These are phyloP conservation scores for Cryptococcus sp. DNA, from an alignment of 1,284 basidiomycete genomes.

Conservation along the genomic window DNA sequence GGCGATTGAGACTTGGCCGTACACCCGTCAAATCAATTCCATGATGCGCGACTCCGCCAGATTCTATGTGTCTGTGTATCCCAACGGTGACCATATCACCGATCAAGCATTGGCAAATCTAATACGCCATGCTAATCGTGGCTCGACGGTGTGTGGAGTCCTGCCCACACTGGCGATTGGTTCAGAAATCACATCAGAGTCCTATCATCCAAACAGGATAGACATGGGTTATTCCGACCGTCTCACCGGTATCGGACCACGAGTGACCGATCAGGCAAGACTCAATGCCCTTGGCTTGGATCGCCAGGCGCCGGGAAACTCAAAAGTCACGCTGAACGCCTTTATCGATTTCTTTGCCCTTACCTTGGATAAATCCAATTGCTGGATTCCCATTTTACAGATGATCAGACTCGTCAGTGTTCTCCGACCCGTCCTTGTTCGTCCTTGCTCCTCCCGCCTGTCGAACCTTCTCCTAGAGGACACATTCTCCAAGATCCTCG, in stretches of 20 bases:
- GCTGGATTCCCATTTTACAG: neutral
- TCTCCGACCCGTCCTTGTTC: neutral
- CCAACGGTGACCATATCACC: neutral
- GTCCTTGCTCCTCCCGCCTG: neutral
- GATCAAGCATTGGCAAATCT: neutral
- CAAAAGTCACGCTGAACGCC: neutral
- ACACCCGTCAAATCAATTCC: neutral
- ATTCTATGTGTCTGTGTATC: neutral
- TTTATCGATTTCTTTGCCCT: neutral
- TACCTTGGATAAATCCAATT: neutral
- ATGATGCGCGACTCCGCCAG: neutral
- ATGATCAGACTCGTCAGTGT: neutral
- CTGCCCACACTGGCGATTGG: neutral
- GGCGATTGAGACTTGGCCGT: neutral
- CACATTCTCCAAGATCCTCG: neutral
- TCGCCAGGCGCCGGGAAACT: neutral
- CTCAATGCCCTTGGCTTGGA: neutral
- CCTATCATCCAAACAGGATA: neutral
- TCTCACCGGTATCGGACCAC: neutral
- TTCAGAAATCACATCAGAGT: neutral
- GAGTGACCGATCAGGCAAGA: neutral
- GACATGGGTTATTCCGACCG: neutral
- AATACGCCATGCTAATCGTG: neutral
- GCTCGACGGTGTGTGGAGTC: neutral
- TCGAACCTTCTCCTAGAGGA: neutral